Evolutionary conservation across 2,329 filamentous ascomycete genomes (phyloP).

Genomic region (Trichoderma afroharzianum): DNA sequence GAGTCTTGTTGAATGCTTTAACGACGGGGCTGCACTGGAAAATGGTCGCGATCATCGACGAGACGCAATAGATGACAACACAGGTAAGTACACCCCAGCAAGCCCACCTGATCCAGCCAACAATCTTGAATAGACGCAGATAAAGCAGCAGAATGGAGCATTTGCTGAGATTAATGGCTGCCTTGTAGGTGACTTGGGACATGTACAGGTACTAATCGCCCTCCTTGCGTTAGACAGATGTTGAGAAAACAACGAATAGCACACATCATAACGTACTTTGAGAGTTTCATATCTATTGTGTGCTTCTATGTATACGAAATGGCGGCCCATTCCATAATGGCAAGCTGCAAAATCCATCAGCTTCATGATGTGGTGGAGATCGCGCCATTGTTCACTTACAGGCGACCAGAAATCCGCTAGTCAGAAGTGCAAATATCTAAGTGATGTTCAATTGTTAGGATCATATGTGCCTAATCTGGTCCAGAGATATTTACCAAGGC

Average conservation of each 20-base stretch:
- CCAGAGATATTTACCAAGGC: not conserved
- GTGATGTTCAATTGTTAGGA: not conserved
- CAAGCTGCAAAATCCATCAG: not conserved
- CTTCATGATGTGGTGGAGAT: not conserved
- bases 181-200: not conserved
- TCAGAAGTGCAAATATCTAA: not conserved
- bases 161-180: not conserved
- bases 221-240: not conserved
- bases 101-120: slow-evolving; percentile 1
- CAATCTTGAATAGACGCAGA: not conserved
- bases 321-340: not conserved
- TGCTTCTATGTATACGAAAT: not conserved
- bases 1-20: not conserved
- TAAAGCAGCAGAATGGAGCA: not conserved
- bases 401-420: not conserved
- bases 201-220: not conserved
- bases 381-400: not conserved
- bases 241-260: not conserved
- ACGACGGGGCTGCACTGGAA: not conserved
- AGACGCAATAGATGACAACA: not conserved
- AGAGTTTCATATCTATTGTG: not conserved
- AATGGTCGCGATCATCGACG: not conserved
- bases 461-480: not conserved
- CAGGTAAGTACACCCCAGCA: not conserved
- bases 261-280: not conserved